Evolutionary conservation across 78 protist genomes (phyloP).

Genomic region (Cavenderia fasciculata): DNA sequence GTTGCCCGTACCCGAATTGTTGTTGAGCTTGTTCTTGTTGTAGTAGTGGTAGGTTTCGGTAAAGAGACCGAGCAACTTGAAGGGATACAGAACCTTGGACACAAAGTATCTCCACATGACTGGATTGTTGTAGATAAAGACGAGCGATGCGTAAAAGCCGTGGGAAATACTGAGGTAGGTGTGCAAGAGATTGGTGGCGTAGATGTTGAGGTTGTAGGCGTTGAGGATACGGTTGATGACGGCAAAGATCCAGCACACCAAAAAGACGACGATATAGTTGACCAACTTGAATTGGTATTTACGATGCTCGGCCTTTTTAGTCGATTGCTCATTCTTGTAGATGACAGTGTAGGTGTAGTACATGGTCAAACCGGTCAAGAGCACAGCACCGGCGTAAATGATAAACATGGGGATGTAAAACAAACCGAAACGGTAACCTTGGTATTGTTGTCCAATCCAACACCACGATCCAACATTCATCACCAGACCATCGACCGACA

Average conservation of each 20-base stretch:
- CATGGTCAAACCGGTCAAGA: constrained; percentile 35
- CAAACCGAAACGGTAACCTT: constrained; percentile 21
- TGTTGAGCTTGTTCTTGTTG: constrained; percentile 56
- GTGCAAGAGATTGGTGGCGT: constrained; percentile 9
- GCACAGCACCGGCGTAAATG: constrained; percentile 19
- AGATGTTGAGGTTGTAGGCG: not conserved
- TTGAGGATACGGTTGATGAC: constrained; percentile 53
- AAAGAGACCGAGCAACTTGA: constrained; percentile 42
- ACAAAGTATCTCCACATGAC: constrained; percentile 64
- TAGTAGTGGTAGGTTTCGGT: constrained; percentile 6
- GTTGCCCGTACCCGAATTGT: too few species aligned
- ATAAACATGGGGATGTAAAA: constrained; percentile 49
- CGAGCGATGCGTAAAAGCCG: constrained; percentile 28
- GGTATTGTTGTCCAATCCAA: constrained; percentile 21
- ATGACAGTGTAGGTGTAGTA: constrained; percentile 51
- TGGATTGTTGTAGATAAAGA: constrained; percentile 62
- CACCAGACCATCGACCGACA: constrained; percentile 23
- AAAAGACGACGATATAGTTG: constrained; percentile 55
- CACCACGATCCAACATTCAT: constrained; percentile 56
- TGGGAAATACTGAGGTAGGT: constrained; percentile 44
- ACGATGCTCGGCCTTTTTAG: constrained; percentile 42
- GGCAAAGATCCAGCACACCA: constrained; percentile 65
- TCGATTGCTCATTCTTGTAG: constrained; percentile 34
- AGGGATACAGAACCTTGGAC: not conserved
- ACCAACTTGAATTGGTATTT: constrained; percentile 62